Evolutionary conservation across 148 eudicot genomes (phyloP), one percentile per base, ranked within the genome.

Genomic region (Fagopyrum tataricum): DNA sequence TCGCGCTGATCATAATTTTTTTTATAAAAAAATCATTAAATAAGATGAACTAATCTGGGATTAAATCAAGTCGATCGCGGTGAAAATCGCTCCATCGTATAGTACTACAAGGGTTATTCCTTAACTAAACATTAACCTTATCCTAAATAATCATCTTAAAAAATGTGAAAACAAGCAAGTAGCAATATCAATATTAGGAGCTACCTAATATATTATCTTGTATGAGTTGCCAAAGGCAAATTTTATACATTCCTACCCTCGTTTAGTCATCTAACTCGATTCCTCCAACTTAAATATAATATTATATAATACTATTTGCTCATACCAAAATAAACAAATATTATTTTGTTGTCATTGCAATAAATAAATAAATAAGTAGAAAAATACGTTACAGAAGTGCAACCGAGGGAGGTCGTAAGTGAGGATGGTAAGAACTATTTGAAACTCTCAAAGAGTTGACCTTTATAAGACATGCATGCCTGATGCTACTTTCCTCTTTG

Each of bases 321-420:
- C 37, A 31, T 3, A 31, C 37, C 37, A 31, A 31, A 31, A 31
- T 31, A 31, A 31, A 31, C 37, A 31, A 31, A 31, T 1, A 31
- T 31, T 31, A 31, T 31, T 46, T 46, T 46, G 13, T 46, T 46
- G 9, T 46, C 12, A 6, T 46, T 44, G 8, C 49, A 46, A 46
- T 46, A 46, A 46, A 46, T 3, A 46, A 46, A 46, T 46, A 46
- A 6, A 7, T 37, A 64, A 64, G 42, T 31, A 31, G n/a, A 64
- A 31, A n/a, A 43, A 39, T 31, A 31, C 37, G 37, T 31, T 31
- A 61, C 41, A 61, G 0, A 61, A 56, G 2, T 9, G 23, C 42
- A 86, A 55, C 53, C 74, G 80, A 81, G 90, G 93, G 69, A 87
- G 93, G 91, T 78, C 64, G 18, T 72, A 83, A 61, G 52, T 78